Base-by-base conservation (phyloP, 163 green algal species). In the Scenedesmus sp. region DNA sequence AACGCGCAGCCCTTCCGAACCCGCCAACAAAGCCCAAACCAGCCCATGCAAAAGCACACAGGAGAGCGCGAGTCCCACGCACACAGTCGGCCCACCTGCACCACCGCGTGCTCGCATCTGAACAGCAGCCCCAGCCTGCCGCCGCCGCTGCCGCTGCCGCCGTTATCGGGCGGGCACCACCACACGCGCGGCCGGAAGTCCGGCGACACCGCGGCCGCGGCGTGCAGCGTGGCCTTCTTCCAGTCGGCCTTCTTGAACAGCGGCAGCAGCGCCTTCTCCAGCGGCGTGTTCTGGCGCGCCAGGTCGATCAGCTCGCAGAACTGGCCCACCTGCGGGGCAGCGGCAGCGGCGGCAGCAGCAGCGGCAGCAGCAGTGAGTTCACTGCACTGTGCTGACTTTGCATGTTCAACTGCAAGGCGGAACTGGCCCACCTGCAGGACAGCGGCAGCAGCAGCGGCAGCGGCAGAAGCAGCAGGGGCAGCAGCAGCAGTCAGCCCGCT, bases 291-390 rank as follows among this genome's bases (percentile, higher is more conserved):
- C 65, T 76, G 65, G 30, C 40, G 37, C 3, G 30, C 65, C 2
- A 56, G 30, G 5, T 51, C 43, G 33, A 61, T 68, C 13, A 37
- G 49, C 49, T 51, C 42, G 13, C n/a, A 65, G n/a, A 51, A 56
- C 49, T 56, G 30, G 12, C 65, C 65, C 30, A 76, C 65, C 65
- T 76, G 65, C 30, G 40, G 20, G 30, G 9, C 42, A 53, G 42
- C 78, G 42, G 76, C 37, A 56, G 37, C 76, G 56, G 35, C 78
- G 61, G 78, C 78, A 59, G 42, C 37, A 56, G 42, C 78, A 84
- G 4, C 78, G 40, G 78, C 76, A 83, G 76, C 76, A 83, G 76
- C 76, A 56, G 37, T 18, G 10, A 81, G 46, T 40, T 40, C n/a
- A n/a, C n/a, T n/a, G n/a, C n/a, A n/a, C n/a, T n/a, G n/a, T n/a